Base-by-base conservation (phyloP, 768 basidiomycete species). In the Cytidiella melzeri region DNA sequence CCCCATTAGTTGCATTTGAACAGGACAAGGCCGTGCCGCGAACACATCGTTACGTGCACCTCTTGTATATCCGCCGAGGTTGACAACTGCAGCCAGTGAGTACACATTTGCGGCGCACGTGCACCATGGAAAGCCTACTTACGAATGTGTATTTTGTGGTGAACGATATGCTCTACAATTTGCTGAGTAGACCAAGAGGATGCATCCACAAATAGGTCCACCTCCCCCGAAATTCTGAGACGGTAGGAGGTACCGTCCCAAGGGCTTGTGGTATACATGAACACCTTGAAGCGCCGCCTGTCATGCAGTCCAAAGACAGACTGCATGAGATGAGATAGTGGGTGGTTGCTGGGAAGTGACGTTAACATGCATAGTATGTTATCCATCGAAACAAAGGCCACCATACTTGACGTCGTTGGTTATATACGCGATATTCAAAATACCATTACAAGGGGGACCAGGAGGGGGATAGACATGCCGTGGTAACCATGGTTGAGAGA, bases 11-110 rank as follows among this genome's bases (percentile, higher is more conserved):
- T 73, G 72, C 44, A 77, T 63, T 56, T 78, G 76, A 9, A 78
- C 59, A 2, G 76, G 76, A 43, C 68, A 68, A 13, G 73, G 71
- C 21, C 76, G 66, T 1, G 70, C 72, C 12, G 76, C 76, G 41
- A 77, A 78, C 15, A 77, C 67, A 44, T 77, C 76, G 49, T 78
- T 77, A 48, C 69, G 60, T 1, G 76, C 71, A 13, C 74, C 76
- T 56, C 75, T 78, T 25, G 76, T 77, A 51, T 78, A 77, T 9
- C 76, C 76, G 4, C 69, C 72, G 2, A 74, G 56, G 50, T 75
- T 73, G 44, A 75, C 61, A 20, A 75, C 73, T 74, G 53, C 36
- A 37, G 38, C 5, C 5, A 11, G 41, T 44, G 0, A 20, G 5
- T 10, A 18, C 42, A 27, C 15, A 34, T 15, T 34, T 34, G 3